Evolutionary conservation across 2,329 filamentous ascomycete species (phyloP), one percentile per base, ranked within the genome.

Genomic region (Dothistroma pini): DNA sequence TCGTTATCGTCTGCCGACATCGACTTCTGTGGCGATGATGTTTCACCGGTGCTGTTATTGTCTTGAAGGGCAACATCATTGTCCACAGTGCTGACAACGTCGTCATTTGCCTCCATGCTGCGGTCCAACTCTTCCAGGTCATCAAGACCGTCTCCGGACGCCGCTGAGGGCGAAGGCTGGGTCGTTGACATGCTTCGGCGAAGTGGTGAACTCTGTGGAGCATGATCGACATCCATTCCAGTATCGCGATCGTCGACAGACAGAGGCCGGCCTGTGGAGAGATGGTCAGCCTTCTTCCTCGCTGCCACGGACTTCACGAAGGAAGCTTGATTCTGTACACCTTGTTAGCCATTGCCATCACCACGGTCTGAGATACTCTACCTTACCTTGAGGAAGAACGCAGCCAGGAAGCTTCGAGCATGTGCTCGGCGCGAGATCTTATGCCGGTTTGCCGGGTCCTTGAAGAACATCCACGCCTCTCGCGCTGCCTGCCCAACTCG

Each of bases 321-420:
- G 21, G 44, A 41, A 3, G 22, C 58, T 51, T 56, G 57, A 22
- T 66, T 63, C 63, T 66, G 31, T 32, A 1, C n/a, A 1, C 11
- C 2, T 1, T 31, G 59, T 65, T 49, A 65, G 63, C 59, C 31
- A 31, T 8, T 6, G 31, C 6, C 29, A 8, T 31, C n/a, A 2
- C 16, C 14, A 34, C 10, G 12, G 51, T 21, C 21, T n/a, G 10
- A 48, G 4, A 19, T 6, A 21, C 35, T 21, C 16, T 31, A 7
- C 47, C 61, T 59, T 60, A 63, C 63, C 48, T 66, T 58, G 14
- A 51, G 38, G 19, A 64, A 58, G 47, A 66, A 63, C 12, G 53
- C 31, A 12, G 35, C 52, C 5, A 68, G 51, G 34, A 64, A 63
- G 8, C 58, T 59, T 31, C 54, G 49, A 47, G 53, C 52, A 34